Evolutionary conservation across 2,329 filamentous ascomycete genomes (phyloP), one percentile per base, ranked within the genome.

Genomic region (Hirsutella thompsonii): DNA sequence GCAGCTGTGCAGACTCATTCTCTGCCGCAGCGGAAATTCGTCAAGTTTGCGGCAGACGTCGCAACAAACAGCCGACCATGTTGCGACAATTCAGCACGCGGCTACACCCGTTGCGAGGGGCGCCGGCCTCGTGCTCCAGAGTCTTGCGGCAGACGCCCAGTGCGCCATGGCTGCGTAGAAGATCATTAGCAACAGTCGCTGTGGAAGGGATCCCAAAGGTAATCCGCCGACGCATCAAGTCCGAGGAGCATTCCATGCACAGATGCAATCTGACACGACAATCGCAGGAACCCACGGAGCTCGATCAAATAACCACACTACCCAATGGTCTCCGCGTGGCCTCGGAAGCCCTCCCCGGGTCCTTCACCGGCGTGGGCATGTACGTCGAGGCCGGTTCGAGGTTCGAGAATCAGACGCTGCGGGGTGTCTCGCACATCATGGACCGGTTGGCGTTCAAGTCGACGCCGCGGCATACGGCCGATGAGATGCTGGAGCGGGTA

Each of bases 301-400:
- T 94, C 52, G 87, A 95, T 60, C 71, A 82, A 49, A 81, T 96
- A 54, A 94, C 89, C 8, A 89, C 81, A 1, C 76, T 98, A 14
- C 70, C 87, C 38, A 98, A 98, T 72, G 92, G 92, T 56, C 68
- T 98, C 49, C 85, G 90, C 43, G 87, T 98, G 44, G 92, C 92
- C 20, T 94, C 90, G 36, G 92, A 98, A 60, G 88, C 89, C 42
- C 74, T 96, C 10, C 89, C 90, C 1, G 92, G 92, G 34, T 89
- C 89, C 51, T 98, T 98, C 61, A 85, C 89, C 4, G 92, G 88
- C 39, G 83, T 98, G 14, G 92, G 92, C 36, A 87, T 96, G 47
- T 98, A 95, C 65, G 78, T 98, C 56, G 89, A 96, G 60, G 88
- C 87, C 23, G 92, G 92, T 14, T 96, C 92, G 41, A 79, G 92